Percentiles rank a stretch among this genome's conserved stretches.
phyloP scores from a whole-genome alignment of 371 early-diverging fungal genomes.

The Mortierella sp. region DNA sequence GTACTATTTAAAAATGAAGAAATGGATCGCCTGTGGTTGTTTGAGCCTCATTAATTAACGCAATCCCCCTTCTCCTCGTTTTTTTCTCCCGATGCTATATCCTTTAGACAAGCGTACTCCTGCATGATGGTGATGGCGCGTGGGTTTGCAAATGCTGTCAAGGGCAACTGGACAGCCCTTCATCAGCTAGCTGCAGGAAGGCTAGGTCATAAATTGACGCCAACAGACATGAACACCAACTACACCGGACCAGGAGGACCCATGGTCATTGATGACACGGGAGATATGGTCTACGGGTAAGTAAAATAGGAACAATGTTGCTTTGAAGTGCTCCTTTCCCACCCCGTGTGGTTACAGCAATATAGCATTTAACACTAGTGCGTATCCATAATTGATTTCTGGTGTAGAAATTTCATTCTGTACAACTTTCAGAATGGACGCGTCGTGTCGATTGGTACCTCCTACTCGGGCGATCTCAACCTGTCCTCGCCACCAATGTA shows the following conservation, averaged over 20 bases:
- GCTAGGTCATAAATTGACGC: conserved; percentile 63
- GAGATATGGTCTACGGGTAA: conserved; percentile 67
- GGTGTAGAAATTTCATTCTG: conserved; percentile 61
- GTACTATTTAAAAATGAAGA: neutral
- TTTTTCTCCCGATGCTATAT: neutral
- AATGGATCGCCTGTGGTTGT: too few relatives aligned
- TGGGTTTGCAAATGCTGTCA: conserved; percentile 63
- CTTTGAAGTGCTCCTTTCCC: too few relatives aligned
- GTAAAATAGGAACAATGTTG: neutral
- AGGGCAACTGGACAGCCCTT: conserved; percentile 56
- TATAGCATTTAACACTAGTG: too few relatives aligned
- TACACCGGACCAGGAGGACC: conserved; percentile 73
- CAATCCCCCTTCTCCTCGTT: neutral
- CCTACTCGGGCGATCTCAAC: conserved; percentile 62
- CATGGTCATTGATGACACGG: conserved; percentile 65
- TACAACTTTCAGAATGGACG: conserved; percentile 67
- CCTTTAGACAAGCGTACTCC: conserved; percentile 54
- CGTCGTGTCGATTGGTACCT: conserved; percentile 59
- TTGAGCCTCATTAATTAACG: too few relatives aligned
- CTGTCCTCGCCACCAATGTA: conserved; percentile 64
- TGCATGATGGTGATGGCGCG: conserved; percentile 77
- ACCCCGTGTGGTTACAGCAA: too few relatives aligned
- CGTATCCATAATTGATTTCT: too few relatives aligned
- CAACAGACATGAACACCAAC: conserved; percentile 66
- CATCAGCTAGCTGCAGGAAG: conserved; percentile 58